Evolutionary conservation across 2,329 filamentous ascomycete species (phyloP).

Genomic region (Pseudogymnoascus sp.): DNA sequence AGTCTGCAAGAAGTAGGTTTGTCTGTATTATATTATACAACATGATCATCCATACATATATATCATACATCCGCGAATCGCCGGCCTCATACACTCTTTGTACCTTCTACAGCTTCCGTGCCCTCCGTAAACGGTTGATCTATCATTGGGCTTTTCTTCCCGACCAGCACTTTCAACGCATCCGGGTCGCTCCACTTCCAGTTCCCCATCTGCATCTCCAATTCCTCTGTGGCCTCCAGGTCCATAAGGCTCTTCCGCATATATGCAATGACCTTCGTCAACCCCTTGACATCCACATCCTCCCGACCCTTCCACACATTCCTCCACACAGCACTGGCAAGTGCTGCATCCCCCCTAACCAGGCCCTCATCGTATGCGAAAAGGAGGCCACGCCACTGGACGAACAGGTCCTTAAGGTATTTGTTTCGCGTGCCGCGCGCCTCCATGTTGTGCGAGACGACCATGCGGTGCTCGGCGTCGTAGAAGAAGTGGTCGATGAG

Average conservation of each 20-base stretch:
- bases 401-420: constrained; percentile 79
- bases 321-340: constrained; percentile 81
- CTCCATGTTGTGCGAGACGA: constrained; percentile 64
- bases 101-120: neutral
- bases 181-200: constrained; percentile 43
- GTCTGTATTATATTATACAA: constrained; percentile 5
- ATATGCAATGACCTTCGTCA: constrained; percentile 56
- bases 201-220: constrained; percentile 38
- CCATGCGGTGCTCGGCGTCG: constrained; percentile 77
- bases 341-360: constrained; percentile 65
- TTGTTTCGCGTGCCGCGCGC: constrained; percentile 52
- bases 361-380: constrained; percentile 80
- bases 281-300: constrained; percentile 51
- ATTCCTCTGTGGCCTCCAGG: constrained; percentile 46
- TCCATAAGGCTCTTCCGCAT: constrained; percentile 49
- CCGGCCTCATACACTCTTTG: neutral
- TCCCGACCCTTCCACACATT: constrained; percentile 76
- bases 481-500: constrained; percentile 94
- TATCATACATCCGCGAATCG: constrained; percentile 1
- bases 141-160: constrained; percentile 33
- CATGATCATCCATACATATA: constrained; percentile 6
- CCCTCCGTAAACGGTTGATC: constrained; percentile 27
- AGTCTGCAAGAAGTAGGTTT: neutral
- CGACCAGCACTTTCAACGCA: constrained; percentile 31
- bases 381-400: constrained; percentile 84